A percentile compares a stretch with the other conserved stretches of the same genome.
phyloP scores from a whole-genome alignment of 1,284 basidiomycete species.

The Bondarzewia mesenterica region DNA sequence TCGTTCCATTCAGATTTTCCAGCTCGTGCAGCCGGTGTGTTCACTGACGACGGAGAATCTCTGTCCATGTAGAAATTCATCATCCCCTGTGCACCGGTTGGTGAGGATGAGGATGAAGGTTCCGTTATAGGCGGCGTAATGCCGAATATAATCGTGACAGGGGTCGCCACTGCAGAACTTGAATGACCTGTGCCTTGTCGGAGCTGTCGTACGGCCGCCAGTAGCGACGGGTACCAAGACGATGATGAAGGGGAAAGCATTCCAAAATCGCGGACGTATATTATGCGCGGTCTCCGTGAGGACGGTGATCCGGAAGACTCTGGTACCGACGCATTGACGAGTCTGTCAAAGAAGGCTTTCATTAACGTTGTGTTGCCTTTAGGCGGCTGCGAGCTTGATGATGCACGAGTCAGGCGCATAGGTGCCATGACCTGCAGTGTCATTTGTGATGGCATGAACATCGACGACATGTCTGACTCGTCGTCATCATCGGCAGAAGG shows the following conservation, averaged over 20 bases:
- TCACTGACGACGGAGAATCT: constrained; percentile 11
- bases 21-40: constrained; percentile 16
- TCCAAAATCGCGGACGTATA: constrained; percentile 77
- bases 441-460: constrained; percentile 38
- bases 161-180: constrained; percentile 49
- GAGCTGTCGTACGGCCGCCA: constrained; percentile 67
- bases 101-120: constrained; percentile 17
- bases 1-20: constrained; percentile 51
- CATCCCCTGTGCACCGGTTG: constrained; percentile 25
- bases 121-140: constrained; percentile 63
- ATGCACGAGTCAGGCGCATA: constrained; percentile 20
- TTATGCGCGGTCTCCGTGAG: constrained; percentile 52
- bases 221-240: constrained; percentile 73
- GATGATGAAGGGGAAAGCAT: constrained; percentile 66
- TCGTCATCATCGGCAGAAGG: constrained; percentile 42
- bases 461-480: constrained; percentile 20
- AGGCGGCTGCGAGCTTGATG: constrained; percentile 3
- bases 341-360: constrained; percentile 65
- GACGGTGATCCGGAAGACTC: constrained; percentile 13
- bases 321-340: constrained; percentile 46
- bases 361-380: constrained; percentile 28
- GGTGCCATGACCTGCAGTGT: constrained; percentile 54
- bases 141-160: constrained; percentile 77
- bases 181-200: constrained; percentile 52
- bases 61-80: constrained; percentile 35